These are phyloP conservation scores for Fusarium guadeloupense DNA, from an alignment of 2,329 filamentous ascomycete species.

Conservation along the genomic window DNA sequence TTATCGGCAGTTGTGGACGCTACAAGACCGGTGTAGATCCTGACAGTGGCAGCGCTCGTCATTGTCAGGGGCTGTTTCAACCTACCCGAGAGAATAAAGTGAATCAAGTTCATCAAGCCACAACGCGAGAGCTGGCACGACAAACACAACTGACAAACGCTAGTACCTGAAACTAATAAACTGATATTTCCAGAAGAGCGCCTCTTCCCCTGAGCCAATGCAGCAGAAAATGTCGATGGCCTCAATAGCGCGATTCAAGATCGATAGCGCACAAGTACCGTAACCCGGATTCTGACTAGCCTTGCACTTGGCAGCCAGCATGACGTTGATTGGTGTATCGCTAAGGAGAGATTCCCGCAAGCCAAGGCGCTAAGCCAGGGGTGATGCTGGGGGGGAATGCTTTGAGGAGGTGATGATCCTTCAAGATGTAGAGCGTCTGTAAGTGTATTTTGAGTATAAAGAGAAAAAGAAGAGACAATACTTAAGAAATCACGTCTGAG, in stretches of 20 bases:
- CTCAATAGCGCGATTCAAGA: conserved; percentile 8
- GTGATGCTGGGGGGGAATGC: neutral
- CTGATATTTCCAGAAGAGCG: neutral
- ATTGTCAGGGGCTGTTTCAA: too few species aligned
- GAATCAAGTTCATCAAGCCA: too few species aligned
- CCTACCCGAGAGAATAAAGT: too few species aligned
- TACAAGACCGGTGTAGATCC: too few species aligned
- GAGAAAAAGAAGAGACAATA: neutral
- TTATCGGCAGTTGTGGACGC: too few species aligned
- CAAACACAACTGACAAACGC: neutral
- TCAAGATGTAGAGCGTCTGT: neutral
- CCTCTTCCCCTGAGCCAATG: conserved; percentile 9
- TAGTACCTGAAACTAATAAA: conserved; percentile 2
- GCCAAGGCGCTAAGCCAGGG: neutral
- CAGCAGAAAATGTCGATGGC: conserved; percentile 6
- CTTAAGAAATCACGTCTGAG: too few species aligned
- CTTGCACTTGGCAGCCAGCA: neutral
- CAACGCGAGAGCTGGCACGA: too few species aligned
- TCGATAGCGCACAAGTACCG: conserved; percentile 13
- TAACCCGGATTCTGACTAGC: neutral
- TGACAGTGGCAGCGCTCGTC: too few species aligned
- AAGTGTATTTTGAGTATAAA: too few species aligned
- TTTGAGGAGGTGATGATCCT: neutral
- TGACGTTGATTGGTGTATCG: neutral
- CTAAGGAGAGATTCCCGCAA: neutral